A percentile compares a stretch with the other conserved stretches of the same genome.
Conservation (phyloP, 257 asterid species). For the Leonotis leonurus region DNA sequence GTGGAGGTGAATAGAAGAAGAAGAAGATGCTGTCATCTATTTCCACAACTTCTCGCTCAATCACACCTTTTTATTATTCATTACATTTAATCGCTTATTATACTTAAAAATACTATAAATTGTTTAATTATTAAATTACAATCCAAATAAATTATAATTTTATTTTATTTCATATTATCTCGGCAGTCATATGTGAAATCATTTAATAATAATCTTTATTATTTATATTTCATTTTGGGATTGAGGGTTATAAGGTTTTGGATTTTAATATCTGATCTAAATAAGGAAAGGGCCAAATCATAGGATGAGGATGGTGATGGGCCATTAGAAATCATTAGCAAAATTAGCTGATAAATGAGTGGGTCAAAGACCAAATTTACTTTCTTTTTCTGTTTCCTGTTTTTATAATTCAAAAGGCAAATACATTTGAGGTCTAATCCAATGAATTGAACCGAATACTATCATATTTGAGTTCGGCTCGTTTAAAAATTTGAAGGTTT, state of each 20-base stretch:
- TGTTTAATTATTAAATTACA: too few relatives aligned
- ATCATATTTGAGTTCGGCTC: too few relatives aligned
- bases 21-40: slow-evolving; percentile 27
- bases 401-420: too few relatives aligned
- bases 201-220: too few relatives aligned
- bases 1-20: slow-evolving; percentile 62
- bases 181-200: too few relatives aligned
- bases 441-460: too few relatives aligned
- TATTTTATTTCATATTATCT: neutral
- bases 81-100: too few relatives aligned
- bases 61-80: too few relatives aligned
- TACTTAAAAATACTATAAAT: too few relatives aligned
- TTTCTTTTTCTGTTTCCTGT: neutral
- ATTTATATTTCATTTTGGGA: neutral
- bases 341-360: neutral
- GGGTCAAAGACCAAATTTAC: neutral
- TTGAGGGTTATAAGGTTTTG: slow-evolving; percentile 7
- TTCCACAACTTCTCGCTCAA: slow-evolving; percentile 15
- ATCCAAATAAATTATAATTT: neutral
- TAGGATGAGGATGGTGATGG: neutral
- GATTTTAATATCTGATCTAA: neutral
- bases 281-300: slow-evolving; percentile 8
- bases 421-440: too few relatives aligned
- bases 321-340: neutral
- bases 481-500: too few relatives aligned